Base-by-base conservation (phyloP, 371 early-diverging fungal species). In the Coelomomyces lativittatus region DNA sequence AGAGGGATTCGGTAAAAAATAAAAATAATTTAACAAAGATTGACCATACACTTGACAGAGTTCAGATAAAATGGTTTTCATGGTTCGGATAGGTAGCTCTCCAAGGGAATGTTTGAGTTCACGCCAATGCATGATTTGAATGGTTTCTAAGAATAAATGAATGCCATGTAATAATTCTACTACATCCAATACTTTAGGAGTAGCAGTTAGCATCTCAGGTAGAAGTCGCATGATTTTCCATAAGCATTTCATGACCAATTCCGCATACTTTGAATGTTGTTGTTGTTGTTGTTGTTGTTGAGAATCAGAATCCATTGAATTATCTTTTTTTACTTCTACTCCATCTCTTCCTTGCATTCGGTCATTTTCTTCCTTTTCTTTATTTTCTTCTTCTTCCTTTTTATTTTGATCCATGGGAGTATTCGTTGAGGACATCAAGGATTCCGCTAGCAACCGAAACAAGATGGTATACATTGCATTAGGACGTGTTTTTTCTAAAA, bases 161-260 rank as follows among this genome's bases (percentile, higher is more conserved):
- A 91, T 72, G 30, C 77, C 78, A 33, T 63, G 69, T 23, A 91
- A 51, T 0, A 91, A 61, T 33, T 70, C 61, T 45, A 78, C 76
- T 0, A 62, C 52, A 27, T 62, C 60, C 10, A 65, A 39, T n/a
- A n/a, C n/a, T n/a, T n/a, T n/a, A 21, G 31, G 19, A 68, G 28
- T 31, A 19, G 28, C 43, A 17, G 28, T 23, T 9, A 41, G 12
- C 24, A 41, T 48, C 17, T 44, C 23, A 28, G 35, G 33, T 39
- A 92, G 68, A 10, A 78, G 62, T 60, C 90, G 91, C 23, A 90
- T 83, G 46, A 88, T 54, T 51, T 91, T 89, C 93, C 93, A 93
- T 39, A 92, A 50, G 48, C 93, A 93, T 59, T 89, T 89, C 86
- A 91, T 87, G n/a, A 84, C 80, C 28, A 89, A 56, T 55, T 91